Conservation (phyloP, 148 eudicot genomes). For the Simmondsia chinensis region DNA sequence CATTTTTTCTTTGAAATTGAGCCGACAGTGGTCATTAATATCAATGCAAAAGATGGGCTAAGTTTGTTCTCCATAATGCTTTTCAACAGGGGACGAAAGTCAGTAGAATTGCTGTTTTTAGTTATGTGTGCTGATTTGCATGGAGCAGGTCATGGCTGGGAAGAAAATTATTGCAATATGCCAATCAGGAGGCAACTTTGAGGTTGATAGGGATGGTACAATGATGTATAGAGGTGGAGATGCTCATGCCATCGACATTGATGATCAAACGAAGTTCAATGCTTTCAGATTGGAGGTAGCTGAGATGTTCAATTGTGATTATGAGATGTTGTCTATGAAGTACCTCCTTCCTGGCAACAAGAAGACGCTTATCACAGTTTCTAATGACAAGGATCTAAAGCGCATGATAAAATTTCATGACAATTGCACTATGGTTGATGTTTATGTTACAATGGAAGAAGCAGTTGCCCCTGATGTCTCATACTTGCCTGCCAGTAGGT, state of each 20-base stretch:
- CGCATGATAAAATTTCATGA: slow-evolving; percentile 78
- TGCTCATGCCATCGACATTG: slow-evolving; percentile 94
- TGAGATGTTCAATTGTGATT: slow-evolving; percentile 67
- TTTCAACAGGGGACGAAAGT: too few relatives aligned
- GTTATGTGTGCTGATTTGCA: too few relatives aligned
- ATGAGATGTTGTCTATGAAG: slow-evolving; percentile 39
- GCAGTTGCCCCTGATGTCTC: slow-evolving; percentile 49
- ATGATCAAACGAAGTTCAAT: slow-evolving; percentile 44
- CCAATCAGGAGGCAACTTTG: slow-evolving; percentile 75
- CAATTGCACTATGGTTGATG: slow-evolving; percentile 40
- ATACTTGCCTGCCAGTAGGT: slow-evolving; percentile 80
- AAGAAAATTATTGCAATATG: slow-evolving; percentile 79
- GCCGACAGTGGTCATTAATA: too few relatives aligned
- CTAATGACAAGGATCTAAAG: slow-evolving; percentile 84
- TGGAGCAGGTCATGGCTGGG: slow-evolving; percentile 50
- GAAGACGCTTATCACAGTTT: slow-evolving; percentile 73
- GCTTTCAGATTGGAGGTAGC: slow-evolving; percentile 65
- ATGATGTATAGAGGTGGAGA: slow-evolving; percentile 80
- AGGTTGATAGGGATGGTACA: slow-evolving; percentile 40
- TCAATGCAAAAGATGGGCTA: too few relatives aligned
- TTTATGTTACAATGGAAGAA: slow-evolving; percentile 67
- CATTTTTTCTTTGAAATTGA: too few relatives aligned
- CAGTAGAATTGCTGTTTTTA: too few relatives aligned
- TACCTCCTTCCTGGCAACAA: slow-evolving; percentile 81
- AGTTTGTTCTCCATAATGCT: too few relatives aligned